A percentile compares a stretch with the other conserved stretches of the same genome.
Conservation (phyloP, 2,329 filamentous ascomycete genomes). For the Claviceps capensis region DNA sequence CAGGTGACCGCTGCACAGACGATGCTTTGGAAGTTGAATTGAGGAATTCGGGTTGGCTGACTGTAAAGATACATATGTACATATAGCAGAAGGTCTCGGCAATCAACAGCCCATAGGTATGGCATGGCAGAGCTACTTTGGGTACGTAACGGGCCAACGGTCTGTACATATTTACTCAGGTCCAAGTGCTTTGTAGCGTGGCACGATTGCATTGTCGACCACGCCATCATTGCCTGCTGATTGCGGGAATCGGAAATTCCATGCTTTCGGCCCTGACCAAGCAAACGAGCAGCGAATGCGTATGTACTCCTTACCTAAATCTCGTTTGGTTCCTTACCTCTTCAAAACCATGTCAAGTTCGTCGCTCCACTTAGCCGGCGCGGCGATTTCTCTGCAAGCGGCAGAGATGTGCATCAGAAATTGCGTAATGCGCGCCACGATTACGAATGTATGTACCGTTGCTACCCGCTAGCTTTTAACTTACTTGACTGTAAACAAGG, state of each 20-base stretch:
- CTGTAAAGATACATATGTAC: too few relatives aligned
- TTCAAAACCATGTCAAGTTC: too few relatives aligned
- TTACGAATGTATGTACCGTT: neutral
- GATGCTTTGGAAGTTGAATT: too few relatives aligned
- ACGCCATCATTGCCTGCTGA: neutral
- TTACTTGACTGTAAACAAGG: neutral
- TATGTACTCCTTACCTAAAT: neutral
- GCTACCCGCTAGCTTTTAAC: neutral
- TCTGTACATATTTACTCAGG: neutral
- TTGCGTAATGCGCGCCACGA: constrained; percentile 1
- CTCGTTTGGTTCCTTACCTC: neutral
- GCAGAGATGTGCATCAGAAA: neutral
- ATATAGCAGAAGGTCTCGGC: too few relatives aligned
- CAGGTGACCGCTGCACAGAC: too few relatives aligned
- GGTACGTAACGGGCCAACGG: too few relatives aligned
- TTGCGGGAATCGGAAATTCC: neutral
- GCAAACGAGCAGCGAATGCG: neutral
- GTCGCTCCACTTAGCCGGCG: neutral
- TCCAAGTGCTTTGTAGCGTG: neutral
- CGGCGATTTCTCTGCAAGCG: neutral
- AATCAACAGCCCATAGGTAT: too few relatives aligned
- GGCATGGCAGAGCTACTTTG: too few relatives aligned
- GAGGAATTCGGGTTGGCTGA: too few relatives aligned
- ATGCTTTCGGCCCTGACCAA: neutral
- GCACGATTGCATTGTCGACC: neutral